Evolutionary conservation across 1,139 yeast species (phyloP).

Genomic region (Candida sp.): DNA sequence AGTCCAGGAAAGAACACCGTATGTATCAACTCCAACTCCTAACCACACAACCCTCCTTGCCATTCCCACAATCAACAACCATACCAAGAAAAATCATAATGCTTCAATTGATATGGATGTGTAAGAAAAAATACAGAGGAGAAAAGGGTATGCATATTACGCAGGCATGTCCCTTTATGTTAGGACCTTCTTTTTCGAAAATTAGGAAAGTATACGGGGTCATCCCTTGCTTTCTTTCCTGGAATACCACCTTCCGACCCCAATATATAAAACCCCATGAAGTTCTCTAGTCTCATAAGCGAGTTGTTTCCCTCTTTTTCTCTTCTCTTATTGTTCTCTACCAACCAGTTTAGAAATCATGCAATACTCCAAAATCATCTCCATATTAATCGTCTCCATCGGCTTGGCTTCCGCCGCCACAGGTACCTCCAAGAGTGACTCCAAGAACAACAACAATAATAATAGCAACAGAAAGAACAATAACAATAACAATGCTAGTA

Average conservation of each 20-base stretch:
- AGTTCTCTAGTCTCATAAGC: too few relatives aligned
- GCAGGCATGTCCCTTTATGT: neutral
- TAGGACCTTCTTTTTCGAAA: neutral
- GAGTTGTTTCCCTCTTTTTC: neutral
- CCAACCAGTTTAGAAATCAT: neutral
- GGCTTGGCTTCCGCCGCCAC: neutral
- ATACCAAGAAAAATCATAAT: too few relatives aligned
- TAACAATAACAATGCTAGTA: neutral
- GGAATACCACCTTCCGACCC: too few relatives aligned
- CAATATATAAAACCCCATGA: too few relatives aligned
- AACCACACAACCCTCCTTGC: too few relatives aligned
- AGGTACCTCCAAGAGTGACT: neutral
- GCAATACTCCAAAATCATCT: neutral
- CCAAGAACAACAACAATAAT: neutral
- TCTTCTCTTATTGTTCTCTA: neutral
- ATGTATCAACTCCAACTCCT: too few relatives aligned
- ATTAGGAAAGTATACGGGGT: too few relatives aligned
- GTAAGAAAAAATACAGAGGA: too few relatives aligned
- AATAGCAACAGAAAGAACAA: neutral
- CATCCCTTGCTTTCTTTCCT: too few relatives aligned
- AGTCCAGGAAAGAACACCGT: too few relatives aligned
- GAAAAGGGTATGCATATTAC: neutral
- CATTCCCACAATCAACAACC: too few relatives aligned
- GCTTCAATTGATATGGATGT: too few relatives aligned
- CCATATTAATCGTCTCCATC: neutral